Evolutionary conservation across 495 filamentous ascomycete species (phyloP), one percentile per base, ranked within the genome.

Genomic region (Penicillium cinerascens): DNA sequence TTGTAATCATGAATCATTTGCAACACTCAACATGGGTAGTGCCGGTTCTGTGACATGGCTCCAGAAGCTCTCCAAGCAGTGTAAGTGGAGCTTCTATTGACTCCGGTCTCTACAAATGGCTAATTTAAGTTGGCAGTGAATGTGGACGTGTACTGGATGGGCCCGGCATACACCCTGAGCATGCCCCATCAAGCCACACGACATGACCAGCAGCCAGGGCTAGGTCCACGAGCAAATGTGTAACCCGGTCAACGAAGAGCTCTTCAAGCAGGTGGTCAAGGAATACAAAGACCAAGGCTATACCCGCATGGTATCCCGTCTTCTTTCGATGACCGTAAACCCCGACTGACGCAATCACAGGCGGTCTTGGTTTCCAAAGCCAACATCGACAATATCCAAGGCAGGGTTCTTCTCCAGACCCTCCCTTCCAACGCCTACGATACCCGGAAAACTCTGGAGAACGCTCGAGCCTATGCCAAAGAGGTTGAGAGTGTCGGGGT

Each of bases 121-220:
- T 11, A 8, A 27, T 25, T 60, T 3, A 35, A 21, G 11, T 20
- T 42, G 7, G 18, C 35, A 73, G 71, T 73, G 7, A 68, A 75
- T 23, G 57, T 77, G 40, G 72, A 77, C 52, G 68, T 75, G 22
- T 70, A 73, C 53, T 73, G 62, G 55, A 75, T 74, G 70, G 68
- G 69, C 27, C 70, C 72, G 3, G 59, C 61, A 16, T 69, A 67
- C 53, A 69, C 66, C 20, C 61, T 62, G 42, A 60, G 48, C 36
- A 55, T 70, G n/a, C 60, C n/a, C 63, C 16, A 63, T 70, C 38
- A 49, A 41, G 8, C 70, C 69, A 20, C 65, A 75, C 51, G 69
- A 74, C 51, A 64, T 68, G 67, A 77, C 73, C 15, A 77, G 72
- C 52, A 77, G 75, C 54, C 72, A 77, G 49, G 56, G 69, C 20